Evolutionary conservation across 2,329 filamentous ascomycete species (phyloP), one percentile per base, ranked within the genome.

Genomic region (Aaosphaeria pasadenensis): DNA sequence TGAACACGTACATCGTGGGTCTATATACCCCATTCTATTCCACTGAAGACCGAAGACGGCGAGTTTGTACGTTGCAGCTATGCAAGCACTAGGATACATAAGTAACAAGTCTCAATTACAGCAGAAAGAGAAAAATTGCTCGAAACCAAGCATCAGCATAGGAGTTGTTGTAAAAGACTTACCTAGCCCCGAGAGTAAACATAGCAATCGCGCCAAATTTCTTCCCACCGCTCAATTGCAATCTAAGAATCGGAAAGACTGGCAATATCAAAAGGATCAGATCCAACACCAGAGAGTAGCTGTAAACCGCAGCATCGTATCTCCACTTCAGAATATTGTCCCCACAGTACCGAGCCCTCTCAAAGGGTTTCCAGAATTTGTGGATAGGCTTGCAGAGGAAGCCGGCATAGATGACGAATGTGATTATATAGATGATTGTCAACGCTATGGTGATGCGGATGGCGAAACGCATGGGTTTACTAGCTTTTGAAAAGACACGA

Each of bases 261-360:
- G 62, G 62, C 7, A 64, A 48, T 5, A 60, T 5, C 5, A 66
- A 48, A 4, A 66, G 44, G 9, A 63, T 46, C 7, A 51, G 30
- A 31, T 66, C 62, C 30, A 63, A 62, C 2, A 45, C 50, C 43
- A 63, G 40, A 40, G 60, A 63, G 5, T 47, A 50, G 36, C 53
- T 57, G 45, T 58, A 64, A 6, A 63, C 45, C 6, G 52, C 48
- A 13, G 57, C 50, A n/a, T 51, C 47, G 33, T 59, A 64, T 38
- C 57, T 63, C 33, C 42, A 49, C 17, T 24, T 24, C 17, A 24
- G 17, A 24, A 24, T 24, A 24, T 24, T 24, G 41, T 54, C 47
- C 30, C 52, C 49, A 40, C 50, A 59, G 44, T 57, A 50, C 3
- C 41, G 11, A 11, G 43, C 29, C n/a, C 53, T 52, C 31, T 63